Percentiles rank a stretch among this genome's conserved stretches.
Conservation (phyloP, 768 basidiomycete genomes). For the Pulveroboletus sp. region DNA sequence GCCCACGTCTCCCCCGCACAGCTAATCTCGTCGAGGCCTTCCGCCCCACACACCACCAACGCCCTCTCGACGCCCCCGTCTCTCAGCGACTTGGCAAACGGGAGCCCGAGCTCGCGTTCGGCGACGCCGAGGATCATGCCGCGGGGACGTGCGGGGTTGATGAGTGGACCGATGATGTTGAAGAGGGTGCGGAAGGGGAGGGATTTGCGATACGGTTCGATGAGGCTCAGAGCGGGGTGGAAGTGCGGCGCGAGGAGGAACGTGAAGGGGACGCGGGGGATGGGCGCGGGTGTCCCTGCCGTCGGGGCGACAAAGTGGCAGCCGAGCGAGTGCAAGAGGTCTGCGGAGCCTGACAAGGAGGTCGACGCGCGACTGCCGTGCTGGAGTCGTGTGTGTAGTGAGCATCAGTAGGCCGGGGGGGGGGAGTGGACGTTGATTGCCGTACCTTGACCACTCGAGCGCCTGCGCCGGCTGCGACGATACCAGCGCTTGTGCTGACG, state of each 20-base stretch:
- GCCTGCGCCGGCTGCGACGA: conserved; percentile 93
- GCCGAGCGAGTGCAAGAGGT: conserved; percentile 79
- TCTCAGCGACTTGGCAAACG: conserved; percentile 72
- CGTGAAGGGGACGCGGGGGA: conserved; percentile 73
- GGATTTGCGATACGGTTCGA: conserved; percentile 79
- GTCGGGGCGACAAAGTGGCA: conserved; percentile 69
- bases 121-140: conserved; percentile 93
- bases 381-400: conserved; percentile 36
- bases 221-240: conserved; percentile 76
- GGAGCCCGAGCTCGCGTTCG: conserved; percentile 69
- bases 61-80: conserved; percentile 78
- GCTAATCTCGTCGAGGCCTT: conserved; percentile 91
- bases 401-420: not conserved
- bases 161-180: conserved; percentile 90
- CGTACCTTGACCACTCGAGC: conserved; percentile 86
- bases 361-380: conserved; percentile 90
- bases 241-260: conserved; percentile 95
- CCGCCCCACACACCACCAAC: conserved; percentile 89
- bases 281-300: conserved; percentile 35
- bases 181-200: conserved; percentile 96
- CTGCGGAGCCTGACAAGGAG: conserved; percentile 91
- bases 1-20: conserved; percentile 85
- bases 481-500: conserved; percentile 89
- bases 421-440: not conserved
- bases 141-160: conserved; percentile 82